Conservation (phyloP, 768 basidiomycete species). For the Lenzites betulinus region DNA sequence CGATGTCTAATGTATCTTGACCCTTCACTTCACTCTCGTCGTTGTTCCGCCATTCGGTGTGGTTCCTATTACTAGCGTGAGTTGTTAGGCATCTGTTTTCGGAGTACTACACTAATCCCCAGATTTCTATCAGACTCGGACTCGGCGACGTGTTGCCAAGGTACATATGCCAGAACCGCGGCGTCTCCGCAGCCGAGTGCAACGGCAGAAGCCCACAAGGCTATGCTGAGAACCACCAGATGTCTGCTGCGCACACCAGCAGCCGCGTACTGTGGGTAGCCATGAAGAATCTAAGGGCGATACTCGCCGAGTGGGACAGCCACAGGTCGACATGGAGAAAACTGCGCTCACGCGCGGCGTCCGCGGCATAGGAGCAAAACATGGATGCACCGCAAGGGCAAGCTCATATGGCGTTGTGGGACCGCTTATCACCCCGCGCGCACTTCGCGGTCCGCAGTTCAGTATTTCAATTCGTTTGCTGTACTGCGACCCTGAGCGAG, state of each 20-base stretch:
- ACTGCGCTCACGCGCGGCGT: background rate
- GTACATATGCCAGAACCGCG: too few relatives aligned
- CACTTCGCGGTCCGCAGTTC: background rate
- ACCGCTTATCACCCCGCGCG: background rate
- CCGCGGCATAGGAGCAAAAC: background rate
- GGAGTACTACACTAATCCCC: too few relatives aligned
- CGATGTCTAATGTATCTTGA: slow-evolving; percentile 4
- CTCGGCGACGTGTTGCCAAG: too few relatives aligned
- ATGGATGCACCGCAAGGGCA: background rate
- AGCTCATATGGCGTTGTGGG: background rate
- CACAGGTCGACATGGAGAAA: background rate
- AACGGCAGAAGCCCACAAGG: too few relatives aligned
- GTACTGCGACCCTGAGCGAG: background rate
- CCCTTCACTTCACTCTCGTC: background rate
- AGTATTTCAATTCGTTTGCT: background rate
- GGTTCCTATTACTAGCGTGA: too few relatives aligned
- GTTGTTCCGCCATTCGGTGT: too few relatives aligned
- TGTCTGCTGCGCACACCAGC: background rate
- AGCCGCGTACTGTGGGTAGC: too few relatives aligned
- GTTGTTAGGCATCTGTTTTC: too few relatives aligned
- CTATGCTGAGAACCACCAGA: background rate
- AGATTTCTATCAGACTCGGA: too few relatives aligned
- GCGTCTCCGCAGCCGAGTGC: too few relatives aligned
- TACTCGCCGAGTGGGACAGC: background rate
- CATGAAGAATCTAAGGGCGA: background rate